Percentiles rank a stretch among this genome's conserved stretches.
Evolutionary conservation across 345 rosid species (phyloP).

Genomic region (Citrus glauca): DNA sequence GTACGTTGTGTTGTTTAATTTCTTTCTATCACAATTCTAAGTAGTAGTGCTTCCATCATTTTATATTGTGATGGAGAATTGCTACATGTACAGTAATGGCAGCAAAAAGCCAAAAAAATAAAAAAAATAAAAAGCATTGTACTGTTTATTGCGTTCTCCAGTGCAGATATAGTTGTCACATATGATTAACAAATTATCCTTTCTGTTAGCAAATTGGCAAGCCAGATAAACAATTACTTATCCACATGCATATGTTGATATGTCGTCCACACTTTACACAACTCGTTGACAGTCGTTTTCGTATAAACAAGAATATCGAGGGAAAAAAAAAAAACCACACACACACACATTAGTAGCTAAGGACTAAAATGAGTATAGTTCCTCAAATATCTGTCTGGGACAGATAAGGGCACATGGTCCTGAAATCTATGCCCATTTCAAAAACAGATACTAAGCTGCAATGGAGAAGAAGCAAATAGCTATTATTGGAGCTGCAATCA

Average conservation of each 20-base stretch:
- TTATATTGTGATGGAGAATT: not conserved
- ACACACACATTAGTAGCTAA: too few species aligned
- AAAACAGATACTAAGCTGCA: not conserved
- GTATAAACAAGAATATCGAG: too few species aligned
- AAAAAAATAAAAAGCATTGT: not conserved
- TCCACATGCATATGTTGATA: not conserved
- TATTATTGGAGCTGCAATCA: slow-evolving; percentile 33
- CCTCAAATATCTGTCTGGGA: not conserved
- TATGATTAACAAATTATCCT: too few species aligned
- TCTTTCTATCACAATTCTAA: not conserved
- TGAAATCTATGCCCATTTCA: not conserved
- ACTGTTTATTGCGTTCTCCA: too few species aligned
- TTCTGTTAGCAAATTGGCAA: too few species aligned
- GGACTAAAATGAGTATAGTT: not conserved
- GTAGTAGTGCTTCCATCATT: not conserved
- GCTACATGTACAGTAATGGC: not conserved
- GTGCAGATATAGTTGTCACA: too few species aligned
- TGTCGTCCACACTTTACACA: not conserved
- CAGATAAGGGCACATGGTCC: not conserved
- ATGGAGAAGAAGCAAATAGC: slow-evolving; percentile 18
- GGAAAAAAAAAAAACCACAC: too few species aligned
- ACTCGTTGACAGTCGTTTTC: too few species aligned
- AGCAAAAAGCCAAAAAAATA: not conserved
- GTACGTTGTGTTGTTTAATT: too few species aligned
- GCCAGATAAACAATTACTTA: not conserved